Evolutionary conservation across 805 yeast species (phyloP).

Genomic region (Lipomyces yamanashiensis): DNA sequence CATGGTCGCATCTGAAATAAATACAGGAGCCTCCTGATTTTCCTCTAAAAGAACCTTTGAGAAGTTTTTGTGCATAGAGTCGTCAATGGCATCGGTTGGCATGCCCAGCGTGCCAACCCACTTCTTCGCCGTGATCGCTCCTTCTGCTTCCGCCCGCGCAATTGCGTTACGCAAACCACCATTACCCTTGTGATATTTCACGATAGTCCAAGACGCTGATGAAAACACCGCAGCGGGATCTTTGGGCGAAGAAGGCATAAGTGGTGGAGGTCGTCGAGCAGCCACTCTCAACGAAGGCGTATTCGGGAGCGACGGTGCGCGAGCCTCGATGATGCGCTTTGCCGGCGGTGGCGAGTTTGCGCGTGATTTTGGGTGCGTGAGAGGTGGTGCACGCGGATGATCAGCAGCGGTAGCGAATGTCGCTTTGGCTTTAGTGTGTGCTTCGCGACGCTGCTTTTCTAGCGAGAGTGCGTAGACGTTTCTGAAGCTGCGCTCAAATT

Average conservation of each 20-base stretch:
- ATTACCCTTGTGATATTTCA: constrained; percentile 74
- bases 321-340: constrained; percentile 29
- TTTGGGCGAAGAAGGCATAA: constrained; percentile 3
- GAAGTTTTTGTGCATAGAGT: constrained; percentile 59
- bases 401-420: background rate
- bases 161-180: constrained; percentile 89
- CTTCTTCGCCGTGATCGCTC: constrained; percentile 45
- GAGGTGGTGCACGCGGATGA: constrained; percentile 4
- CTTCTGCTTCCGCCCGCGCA: constrained; percentile 55
- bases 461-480: constrained; percentile 16
- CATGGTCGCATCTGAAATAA: constrained; percentile 76
- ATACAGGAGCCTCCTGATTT: constrained; percentile 66
- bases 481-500: constrained; percentile 26
- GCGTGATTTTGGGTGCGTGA: constrained; percentile 39
- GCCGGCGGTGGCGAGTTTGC: constrained; percentile 40
- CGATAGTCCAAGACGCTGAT: constrained; percentile 67
- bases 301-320: constrained; percentile 21
- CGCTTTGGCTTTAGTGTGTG: background rate
- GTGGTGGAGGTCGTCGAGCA: constrained; percentile 13
- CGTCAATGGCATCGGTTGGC: constrained; percentile 83
- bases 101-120: constrained; percentile 95
- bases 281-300: constrained; percentile 26
- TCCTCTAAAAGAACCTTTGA: constrained; percentile 49
- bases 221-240: constrained; percentile 25
- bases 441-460: constrained; percentile 11